These are phyloP conservation scores for Pyropia yezoensis DNA, from an alignment of 23 red algal species.

Conservation along the genomic window DNA sequence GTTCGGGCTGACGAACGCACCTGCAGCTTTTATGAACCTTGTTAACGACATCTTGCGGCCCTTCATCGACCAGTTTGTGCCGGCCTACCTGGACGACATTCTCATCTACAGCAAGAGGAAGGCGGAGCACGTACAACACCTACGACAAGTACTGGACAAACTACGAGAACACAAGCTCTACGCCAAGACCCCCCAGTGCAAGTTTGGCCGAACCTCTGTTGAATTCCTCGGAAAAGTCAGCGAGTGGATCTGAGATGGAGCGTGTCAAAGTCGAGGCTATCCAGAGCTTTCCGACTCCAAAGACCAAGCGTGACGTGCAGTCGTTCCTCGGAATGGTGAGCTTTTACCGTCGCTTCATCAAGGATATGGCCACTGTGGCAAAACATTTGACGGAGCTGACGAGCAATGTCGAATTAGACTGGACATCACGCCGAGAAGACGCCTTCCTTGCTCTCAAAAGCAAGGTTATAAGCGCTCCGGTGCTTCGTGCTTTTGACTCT, in stretches of 20 bases:
- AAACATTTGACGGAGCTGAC: too few relatives aligned
- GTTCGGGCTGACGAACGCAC: slow-evolving; percentile 7
- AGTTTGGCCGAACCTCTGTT: background rate
- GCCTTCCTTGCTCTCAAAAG: too few relatives aligned
- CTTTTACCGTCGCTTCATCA: slow-evolving; percentile 20
- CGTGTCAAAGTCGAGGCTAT: slow-evolving; percentile 16
- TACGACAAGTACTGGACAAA: background rate
- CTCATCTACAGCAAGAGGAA: slow-evolving; percentile 13
- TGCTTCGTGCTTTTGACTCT: slow-evolving; percentile 6
- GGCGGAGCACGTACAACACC: background rate
- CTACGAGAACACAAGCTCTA: slow-evolving; percentile 19
- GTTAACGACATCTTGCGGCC: too few relatives aligned
- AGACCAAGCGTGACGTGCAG: slow-evolving; percentile 21
- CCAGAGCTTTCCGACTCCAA: slow-evolving; percentile 6
- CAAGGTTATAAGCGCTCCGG: slow-evolving; percentile 3
- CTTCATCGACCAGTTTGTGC: too few relatives aligned
- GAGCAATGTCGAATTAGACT: too few relatives aligned
- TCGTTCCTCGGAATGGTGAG: slow-evolving; percentile 14
- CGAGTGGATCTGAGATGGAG: slow-evolving; percentile 6
- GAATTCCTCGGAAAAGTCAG: slow-evolving; percentile 2
- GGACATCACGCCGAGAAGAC: too few relatives aligned
- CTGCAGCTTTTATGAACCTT: slow-evolving; percentile 1
- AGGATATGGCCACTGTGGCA: too few relatives aligned
- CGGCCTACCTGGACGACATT: slow-evolving; percentile 1
- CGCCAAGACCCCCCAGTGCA: slow-evolving; percentile 1